A percentile compares a stretch with the other conserved stretches of the same genome.
phyloP scores from a whole-genome alignment of 2,329 filamentous ascomycete genomes.

The Alternaria rosae region DNA sequence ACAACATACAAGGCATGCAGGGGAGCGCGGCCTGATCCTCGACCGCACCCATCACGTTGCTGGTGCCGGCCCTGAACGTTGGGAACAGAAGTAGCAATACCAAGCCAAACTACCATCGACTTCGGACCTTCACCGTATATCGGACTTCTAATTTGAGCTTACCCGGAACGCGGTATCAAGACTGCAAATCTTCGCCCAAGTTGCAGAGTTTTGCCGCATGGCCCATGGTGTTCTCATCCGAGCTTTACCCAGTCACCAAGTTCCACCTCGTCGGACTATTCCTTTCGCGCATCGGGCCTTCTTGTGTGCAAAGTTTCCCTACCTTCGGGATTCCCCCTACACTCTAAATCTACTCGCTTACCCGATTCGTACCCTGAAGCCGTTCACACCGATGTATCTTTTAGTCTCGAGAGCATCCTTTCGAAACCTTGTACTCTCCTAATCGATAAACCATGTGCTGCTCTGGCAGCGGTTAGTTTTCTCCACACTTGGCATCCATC shows the following conservation, averaged over 20 bases:
- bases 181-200: constrained; percentile 11
- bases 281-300: constrained; percentile 9
- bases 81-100: not conserved
- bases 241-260: constrained; percentile 10
- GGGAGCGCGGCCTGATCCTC: not conserved
- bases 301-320: constrained; percentile 11
- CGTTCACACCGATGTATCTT: constrained; percentile 7
- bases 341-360: constrained; percentile 8
- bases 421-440: constrained; percentile 1
- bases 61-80: not conserved
- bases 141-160: not conserved
- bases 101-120: not conserved
- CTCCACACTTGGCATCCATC: not conserved
- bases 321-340: not conserved
- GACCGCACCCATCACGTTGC: not conserved
- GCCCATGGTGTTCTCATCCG: not conserved
- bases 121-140: not conserved
- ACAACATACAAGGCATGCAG: not conserved
- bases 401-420: constrained; percentile 5
- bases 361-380: constrained; percentile 9
- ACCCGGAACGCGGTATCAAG: constrained; percentile 5
- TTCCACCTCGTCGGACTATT: not conserved
- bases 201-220: constrained; percentile 4
- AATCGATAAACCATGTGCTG: constrained; percentile 11
- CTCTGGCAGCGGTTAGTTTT: not conserved